Evolutionary conservation across 2,329 filamentous ascomycete species (phyloP), one percentile per base, ranked within the genome.

Genomic region (Parasarocladium wereldwijsianum): DNA sequence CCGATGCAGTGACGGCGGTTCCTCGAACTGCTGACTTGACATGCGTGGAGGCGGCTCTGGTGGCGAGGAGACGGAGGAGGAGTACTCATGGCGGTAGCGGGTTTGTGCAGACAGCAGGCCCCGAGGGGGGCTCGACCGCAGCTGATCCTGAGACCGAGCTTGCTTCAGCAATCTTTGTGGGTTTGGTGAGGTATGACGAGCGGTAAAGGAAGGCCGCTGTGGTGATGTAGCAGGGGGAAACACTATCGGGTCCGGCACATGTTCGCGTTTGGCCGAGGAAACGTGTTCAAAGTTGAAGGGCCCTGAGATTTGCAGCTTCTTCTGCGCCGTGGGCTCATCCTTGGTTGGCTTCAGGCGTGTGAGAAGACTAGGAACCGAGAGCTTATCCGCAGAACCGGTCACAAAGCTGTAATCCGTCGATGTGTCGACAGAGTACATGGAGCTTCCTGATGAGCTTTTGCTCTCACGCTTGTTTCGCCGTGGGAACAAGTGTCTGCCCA

Each of bases 231-330:
- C 38, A 29, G 32, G 60, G 35, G 57, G 43, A 38, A 64, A 62
- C 38, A 52, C 48, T 24, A 57, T 51, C 6, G 60, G 36, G 32
- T 52, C 53, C 4, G 58, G 49, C 3, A 63, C 34, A 29, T 62
- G 54, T 17, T 71, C 62, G 26, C 61, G 62, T 9, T 60, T 54
- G 9, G 64, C 70, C 43, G 76, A 70, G 4, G 66, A 62, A 19
- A 77, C 58, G 46, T 77, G 72, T 43, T 76, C 70, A 36, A 77
- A 77, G 52, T 76, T 75, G 49, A 72, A 76, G 3, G 72, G 72
- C 1, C 57, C 64, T 1, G 72, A 77, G 32, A 77, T 77, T 32
- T 64, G 60, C 29, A 63, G 43, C 37, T 57, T 62, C 41, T 49
- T 63, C 31, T 46, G 39, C n/a, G 31, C 31, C 17, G 28, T 24